Percentiles rank a stretch among this genome's conserved stretches.
phyloP scores from a whole-genome alignment of 2,329 filamentous ascomycete species.

The Sporothrix inflata region DNA sequence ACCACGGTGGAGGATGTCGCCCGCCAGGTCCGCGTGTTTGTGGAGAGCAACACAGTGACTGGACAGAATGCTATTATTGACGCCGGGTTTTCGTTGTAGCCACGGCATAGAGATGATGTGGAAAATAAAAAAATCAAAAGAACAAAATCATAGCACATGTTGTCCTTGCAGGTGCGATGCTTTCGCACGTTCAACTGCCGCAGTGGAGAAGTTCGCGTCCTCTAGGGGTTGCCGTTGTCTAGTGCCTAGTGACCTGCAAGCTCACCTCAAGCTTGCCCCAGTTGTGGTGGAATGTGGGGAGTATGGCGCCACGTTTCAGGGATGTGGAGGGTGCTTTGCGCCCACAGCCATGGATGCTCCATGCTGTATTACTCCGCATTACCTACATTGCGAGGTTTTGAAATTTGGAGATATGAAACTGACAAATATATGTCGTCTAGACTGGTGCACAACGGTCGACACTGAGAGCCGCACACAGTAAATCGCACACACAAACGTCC shows the following conservation, averaged over 20 bases:
- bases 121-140: neutral
- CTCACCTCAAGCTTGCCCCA: neutral
- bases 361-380: neutral
- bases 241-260: neutral
- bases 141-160: too few species aligned
- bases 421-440: too few species aligned
- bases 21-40: constrained; percentile 31
- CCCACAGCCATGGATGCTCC: too few species aligned
- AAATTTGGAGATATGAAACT: too few species aligned
- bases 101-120: neutral
- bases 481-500: neutral
- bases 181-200: too few species aligned
- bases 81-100: constrained; percentile 31
- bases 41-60: constrained; percentile 32
- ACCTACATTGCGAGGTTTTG: too few species aligned
- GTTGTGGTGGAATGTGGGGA: neutral
- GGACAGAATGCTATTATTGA: constrained; percentile 34
- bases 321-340: neutral
- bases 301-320: neutral
- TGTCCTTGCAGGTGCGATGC: too few species aligned
- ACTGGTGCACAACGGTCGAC: neutral
- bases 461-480: neutral
- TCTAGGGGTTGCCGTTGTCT: too few species aligned
- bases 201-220: too few species aligned
- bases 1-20: constrained; percentile 52